Conservation (phyloP, 305 asterid species). For the Ilex paraguariensis region DNA sequence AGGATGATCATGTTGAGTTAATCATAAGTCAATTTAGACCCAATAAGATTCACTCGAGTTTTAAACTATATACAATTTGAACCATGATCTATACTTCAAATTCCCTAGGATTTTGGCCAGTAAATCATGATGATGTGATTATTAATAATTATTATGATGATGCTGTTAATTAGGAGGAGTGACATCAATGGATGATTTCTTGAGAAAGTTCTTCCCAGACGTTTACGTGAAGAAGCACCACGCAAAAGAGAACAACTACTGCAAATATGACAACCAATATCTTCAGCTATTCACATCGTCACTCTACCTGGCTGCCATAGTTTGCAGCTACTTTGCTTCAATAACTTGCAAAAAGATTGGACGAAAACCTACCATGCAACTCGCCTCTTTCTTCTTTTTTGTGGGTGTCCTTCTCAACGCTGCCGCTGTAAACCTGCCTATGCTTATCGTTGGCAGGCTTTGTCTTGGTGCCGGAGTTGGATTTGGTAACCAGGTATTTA, state of each 20-base stretch:
- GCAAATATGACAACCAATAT: constrained; percentile 33
- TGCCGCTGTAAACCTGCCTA: constrained; percentile 21
- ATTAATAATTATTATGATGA: neutral
- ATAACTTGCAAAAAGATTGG: constrained; percentile 28
- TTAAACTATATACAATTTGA: too few species aligned
- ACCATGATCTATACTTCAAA: too few species aligned
- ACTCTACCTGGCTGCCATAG: constrained; percentile 41
- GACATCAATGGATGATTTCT: constrained; percentile 46
- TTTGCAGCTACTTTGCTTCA: constrained; percentile 34
- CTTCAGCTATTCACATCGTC: constrained; percentile 49
- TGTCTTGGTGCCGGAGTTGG: constrained; percentile 47
- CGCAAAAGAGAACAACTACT: constrained; percentile 38
- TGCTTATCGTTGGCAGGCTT: constrained; percentile 44
- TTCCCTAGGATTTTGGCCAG: too few species aligned
- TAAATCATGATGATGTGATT: too few species aligned
- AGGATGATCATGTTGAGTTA: too few species aligned
- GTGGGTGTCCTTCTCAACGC: constrained; percentile 31
- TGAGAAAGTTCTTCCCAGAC: constrained; percentile 31
- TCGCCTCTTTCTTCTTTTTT: constrained; percentile 34
- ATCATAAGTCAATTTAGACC: too few species aligned
- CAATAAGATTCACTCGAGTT: too few species aligned
- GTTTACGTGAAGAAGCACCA: constrained; percentile 33
- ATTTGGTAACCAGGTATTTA: constrained; percentile 41
- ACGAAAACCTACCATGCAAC: constrained; percentile 40
- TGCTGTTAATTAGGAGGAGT: constrained; percentile 34